Evolutionary conservation across 2,329 filamentous ascomycete species (phyloP).

Genomic region (Ramichloridium luteum): DNA sequence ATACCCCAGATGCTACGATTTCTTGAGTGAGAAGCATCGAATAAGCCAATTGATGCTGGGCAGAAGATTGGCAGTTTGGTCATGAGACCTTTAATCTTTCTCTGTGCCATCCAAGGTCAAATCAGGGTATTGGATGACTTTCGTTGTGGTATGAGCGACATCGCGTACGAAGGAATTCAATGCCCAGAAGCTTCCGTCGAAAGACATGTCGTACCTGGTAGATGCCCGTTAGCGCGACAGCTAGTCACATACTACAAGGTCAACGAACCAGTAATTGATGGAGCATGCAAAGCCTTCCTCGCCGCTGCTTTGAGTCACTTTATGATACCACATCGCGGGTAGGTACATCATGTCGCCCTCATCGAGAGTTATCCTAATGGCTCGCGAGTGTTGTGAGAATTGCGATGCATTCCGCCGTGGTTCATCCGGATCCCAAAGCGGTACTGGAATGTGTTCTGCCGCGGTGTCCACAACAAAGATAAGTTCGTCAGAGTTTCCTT

Average conservation of each 20-base stretch:
- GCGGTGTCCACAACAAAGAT: conserved; percentile 24
- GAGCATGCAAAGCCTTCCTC: conserved; percentile 63
- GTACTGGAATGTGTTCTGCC: conserved; percentile 48
- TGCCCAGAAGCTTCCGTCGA: conserved; percentile 55
- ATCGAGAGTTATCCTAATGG: conserved; percentile 54
- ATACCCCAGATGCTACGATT: no score
- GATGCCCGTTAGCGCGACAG: neutral
- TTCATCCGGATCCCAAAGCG: conserved; percentile 61
- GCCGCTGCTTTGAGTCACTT: conserved; percentile 59
- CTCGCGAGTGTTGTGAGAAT: conserved; percentile 48
- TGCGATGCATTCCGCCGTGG: conserved; percentile 39
- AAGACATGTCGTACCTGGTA: conserved; percentile 59
- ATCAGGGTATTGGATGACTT: conserved; percentile 15
- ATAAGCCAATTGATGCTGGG: no score
- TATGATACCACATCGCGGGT: conserved; percentile 75
- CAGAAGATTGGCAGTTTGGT: no score
- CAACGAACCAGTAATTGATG: conserved; percentile 61
- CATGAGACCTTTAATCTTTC: no score
- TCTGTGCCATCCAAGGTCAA: conserved; percentile 6
- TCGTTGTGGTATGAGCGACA: conserved; percentile 9
- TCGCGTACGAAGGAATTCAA: conserved; percentile 39
- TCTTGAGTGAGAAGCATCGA: no score
- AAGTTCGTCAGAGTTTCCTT: conserved; percentile 17
- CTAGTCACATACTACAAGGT: neutral
- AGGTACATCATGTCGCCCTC: conserved; percentile 73